Percentiles rank a stretch among this genome's conserved stretches.
Conservation (phyloP, 2,329 filamentous ascomycete species). For the Teratosphaeriaceae sp. region DNA sequence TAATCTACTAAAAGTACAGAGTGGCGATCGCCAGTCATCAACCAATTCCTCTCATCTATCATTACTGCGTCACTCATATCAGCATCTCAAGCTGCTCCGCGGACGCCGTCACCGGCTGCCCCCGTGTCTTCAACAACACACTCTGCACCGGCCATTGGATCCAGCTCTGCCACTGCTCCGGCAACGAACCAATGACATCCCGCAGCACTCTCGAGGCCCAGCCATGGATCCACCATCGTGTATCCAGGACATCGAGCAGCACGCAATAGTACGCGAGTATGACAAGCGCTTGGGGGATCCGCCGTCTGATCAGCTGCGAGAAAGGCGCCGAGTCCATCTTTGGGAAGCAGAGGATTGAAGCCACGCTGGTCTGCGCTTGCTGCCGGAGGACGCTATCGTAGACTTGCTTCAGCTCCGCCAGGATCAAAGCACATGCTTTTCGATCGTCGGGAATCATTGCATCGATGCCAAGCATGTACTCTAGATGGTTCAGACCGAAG, state of each 20-base stretch:
- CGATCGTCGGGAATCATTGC: constrained; percentile 24
- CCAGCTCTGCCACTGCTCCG: constrained; percentile 24
- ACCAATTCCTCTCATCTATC: not conserved
- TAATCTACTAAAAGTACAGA: not conserved
- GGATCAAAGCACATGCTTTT: constrained; percentile 17
- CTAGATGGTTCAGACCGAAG: constrained; percentile 25
- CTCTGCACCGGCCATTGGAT: constrained; percentile 24
- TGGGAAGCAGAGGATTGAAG: constrained; percentile 25
- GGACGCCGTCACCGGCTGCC: not conserved
- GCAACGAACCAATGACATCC: constrained; percentile 19
- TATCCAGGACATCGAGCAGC: constrained; percentile 22
- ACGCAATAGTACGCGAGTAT: constrained; percentile 26
- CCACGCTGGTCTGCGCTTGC: constrained; percentile 15
- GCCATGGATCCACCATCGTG: constrained; percentile 24
- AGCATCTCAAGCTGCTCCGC: not conserved
- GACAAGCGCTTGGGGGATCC: constrained; percentile 24
- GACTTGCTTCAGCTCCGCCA: constrained; percentile 22
- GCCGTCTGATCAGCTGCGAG: constrained; percentile 19
- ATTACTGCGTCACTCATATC: not conserved
- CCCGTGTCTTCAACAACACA: constrained; percentile 12
- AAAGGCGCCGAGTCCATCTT: constrained; percentile 22
- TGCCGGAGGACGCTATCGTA: constrained; percentile 16
- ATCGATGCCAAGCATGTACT: constrained; percentile 26
- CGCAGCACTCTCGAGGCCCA: constrained; percentile 20
- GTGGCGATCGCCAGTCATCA: constrained; percentile 1